Base-by-base conservation (phyloP, 441 rosid genomes). In the Lepidium campestre region DNA sequence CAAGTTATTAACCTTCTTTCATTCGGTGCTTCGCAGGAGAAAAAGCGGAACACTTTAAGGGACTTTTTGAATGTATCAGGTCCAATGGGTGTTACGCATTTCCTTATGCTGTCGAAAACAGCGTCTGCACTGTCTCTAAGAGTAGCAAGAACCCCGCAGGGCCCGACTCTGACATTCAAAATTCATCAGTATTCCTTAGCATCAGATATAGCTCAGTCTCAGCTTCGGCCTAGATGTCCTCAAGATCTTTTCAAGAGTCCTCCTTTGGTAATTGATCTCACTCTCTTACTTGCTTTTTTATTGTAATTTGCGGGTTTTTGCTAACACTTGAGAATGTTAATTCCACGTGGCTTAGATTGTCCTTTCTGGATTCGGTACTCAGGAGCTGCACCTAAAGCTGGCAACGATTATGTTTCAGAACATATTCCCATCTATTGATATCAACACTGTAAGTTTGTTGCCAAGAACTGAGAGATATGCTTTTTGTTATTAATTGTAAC, bases 61-160 rank as follows among this genome's bases (percentile, higher is more conserved):
- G 97, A 90, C 75, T 89, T 87, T 71, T 74, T 91, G 80, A 84
- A 91, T 73, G 93, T 91, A 67, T 90, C 95, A 9, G 96, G 97
- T 34, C 97, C 97, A 14, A 91, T 93, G 99, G 97, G 96, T 72
- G 95, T 93, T 17, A 84, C 97, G 0, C 96, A 87, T 77, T 90
- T 93, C 66, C 96, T 93, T 70, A 86, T 91, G 34, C 56, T 91
- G 36, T 78, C 96, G 10, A 91, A 93, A 72, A 87, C 93, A 12
- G 83, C 82, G 0, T 69, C 88, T 60, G 80, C 86, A 12, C 81
- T 95, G 42, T 74, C 81, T 79, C 57, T 91, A 57, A 83, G 87
- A 77, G 92, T 94, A 54, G 97, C 91, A 54, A 79, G 86, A 75
- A 82, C 90, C 2, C 88, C 88, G 6, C 89, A 86, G 77, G 96